These are phyloP conservation scores for Hypocreales sp. DNA, from an alignment of 2,329 filamentous ascomycete genomes.

Conservation along the genomic window DNA sequence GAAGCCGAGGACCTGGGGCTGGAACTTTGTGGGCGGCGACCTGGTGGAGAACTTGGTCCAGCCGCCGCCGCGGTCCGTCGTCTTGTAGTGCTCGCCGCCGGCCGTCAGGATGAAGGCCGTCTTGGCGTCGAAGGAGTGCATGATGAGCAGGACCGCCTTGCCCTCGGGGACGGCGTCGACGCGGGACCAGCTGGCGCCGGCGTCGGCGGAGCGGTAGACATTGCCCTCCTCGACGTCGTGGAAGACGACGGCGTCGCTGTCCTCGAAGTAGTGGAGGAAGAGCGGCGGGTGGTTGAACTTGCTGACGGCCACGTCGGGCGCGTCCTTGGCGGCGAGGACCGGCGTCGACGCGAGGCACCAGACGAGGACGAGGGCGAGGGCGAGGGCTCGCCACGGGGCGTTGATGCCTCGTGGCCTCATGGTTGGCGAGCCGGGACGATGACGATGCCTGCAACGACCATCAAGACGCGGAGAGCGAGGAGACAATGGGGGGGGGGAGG, in stretches of 20 bases:
- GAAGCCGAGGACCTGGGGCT: constrained; percentile 47
- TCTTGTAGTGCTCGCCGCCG: constrained; percentile 62
- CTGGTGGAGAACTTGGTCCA: constrained; percentile 63
- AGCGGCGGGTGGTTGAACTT: constrained; percentile 50
- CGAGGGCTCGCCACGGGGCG: too few species aligned
- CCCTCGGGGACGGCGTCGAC: constrained; percentile 50
- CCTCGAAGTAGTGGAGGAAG: constrained; percentile 79
- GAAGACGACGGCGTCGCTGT: constrained; percentile 68
- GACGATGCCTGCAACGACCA: constrained; percentile 19
- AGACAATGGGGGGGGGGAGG: constrained; percentile 2
- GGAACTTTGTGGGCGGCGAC: constrained; percentile 37
- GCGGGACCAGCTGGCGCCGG: constrained; percentile 60
- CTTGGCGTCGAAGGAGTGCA: constrained; percentile 65
- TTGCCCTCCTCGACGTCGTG: constrained; percentile 48
- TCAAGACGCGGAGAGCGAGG: constrained; percentile 17
- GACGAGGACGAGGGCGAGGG: constrained; percentile 11
- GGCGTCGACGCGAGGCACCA: constrained; percentile 27
- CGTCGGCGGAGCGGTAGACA: constrained; percentile 67
- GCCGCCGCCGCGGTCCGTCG: constrained; percentile 63
- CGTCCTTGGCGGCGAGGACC: constrained; percentile 42
- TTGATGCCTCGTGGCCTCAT: constrained; percentile 40
- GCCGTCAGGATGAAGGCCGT: constrained; percentile 69
- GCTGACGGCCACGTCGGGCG: constrained; percentile 49
- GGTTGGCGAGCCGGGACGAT: constrained; percentile 22
- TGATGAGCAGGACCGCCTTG: constrained; percentile 45